Percentiles rank a stretch among this genome's conserved stretches.
phyloP scores from a whole-genome alignment of 768 basidiomycete species.

The Mycena vulgaris region DNA sequence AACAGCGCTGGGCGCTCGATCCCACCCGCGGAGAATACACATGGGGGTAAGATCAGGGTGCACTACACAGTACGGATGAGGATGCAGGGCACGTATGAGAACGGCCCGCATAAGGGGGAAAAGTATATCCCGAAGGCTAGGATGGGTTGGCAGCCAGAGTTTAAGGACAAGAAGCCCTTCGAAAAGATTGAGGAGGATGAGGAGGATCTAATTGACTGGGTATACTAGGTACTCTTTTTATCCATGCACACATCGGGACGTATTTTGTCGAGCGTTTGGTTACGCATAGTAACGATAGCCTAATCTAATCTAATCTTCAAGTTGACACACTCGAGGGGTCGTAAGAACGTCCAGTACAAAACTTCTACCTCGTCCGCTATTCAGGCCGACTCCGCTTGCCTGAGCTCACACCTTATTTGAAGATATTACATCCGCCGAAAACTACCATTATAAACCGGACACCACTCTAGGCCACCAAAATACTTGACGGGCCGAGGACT shows the following conservation, averaged over 20 bases:
- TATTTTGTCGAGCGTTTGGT: neutral
- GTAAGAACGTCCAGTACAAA: too few species aligned
- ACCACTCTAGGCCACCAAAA: too few species aligned
- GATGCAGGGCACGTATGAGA: slow-evolving; percentile 27
- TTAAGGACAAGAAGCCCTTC: slow-evolving; percentile 14
- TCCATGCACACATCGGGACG: slow-evolving; percentile 8
- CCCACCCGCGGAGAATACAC: slow-evolving; percentile 12
- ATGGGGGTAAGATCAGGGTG: slow-evolving; percentile 24
- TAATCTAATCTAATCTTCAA: neutral
- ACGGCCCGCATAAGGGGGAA: slow-evolving; percentile 19
- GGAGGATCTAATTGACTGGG: slow-evolving; percentile 17
- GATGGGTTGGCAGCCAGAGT: slow-evolving; percentile 9
- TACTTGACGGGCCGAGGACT: too few species aligned
- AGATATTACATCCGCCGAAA: too few species aligned
- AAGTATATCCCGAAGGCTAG: slow-evolving; percentile 25
- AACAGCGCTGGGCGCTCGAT: slow-evolving; percentile 19
- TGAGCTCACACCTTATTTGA: too few species aligned
- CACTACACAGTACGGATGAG: slow-evolving; percentile 29
- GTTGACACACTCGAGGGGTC: neutral
- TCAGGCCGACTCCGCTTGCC: too few species aligned
- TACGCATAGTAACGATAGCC: neutral
- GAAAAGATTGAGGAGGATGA: neutral
- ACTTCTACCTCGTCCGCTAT: too few species aligned
- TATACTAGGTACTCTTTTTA: slow-evolving; percentile 13
- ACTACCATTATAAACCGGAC: too few species aligned